Base-by-base conservation (phyloP, 257 asterid species). In the Solanum ossicruentum region DNA sequence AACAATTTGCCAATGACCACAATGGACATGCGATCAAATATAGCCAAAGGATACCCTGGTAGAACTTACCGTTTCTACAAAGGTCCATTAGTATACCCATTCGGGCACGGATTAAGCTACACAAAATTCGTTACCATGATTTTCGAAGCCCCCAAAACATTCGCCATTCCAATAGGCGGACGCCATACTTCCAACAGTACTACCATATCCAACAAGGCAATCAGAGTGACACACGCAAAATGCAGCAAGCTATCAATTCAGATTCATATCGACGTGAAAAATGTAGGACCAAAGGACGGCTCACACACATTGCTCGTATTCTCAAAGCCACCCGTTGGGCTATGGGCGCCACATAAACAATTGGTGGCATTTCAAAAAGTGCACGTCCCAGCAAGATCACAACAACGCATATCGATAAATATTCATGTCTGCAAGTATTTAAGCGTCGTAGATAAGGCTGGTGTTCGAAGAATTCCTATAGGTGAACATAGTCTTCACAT, bases 41-140 rank as follows among this genome's bases (percentile, higher is more conserved):
- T 91, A 26, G 79, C 91, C 3, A 90, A 57, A 85, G 93, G 90
- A 84, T 95, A 92, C 63, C 98, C 98, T 0, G 98, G 98, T 1
- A 71, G 98, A 60, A 92, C 97, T 2, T 93, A 95, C 84, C 83
- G 98, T 8, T 93, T 95, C 91, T 95, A 95, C 91, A 88, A 89
- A 28, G 98, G 98, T 0, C 93, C 91, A 7, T 90, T 90, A 21
- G 93, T 94, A 12, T 94, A 93, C 67, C 94, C 92, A 26, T 95
- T 95, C 11, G 99, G 98, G 20, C 95, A 95, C 15, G 98, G 99
- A 6, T 11, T 95, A 87, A 92, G 95, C 94, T 93, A 95, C 94
- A 90, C 98, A 41, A 89, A 10, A 67, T 95, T 95, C 87, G 80
- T 75, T 23, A 92, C 93, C 86, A 85, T 90, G 4, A 56, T 93